Evolutionary conservation across 2,329 filamentous ascomycete species (phyloP).

Genomic region (Paramyrothecium roridum): DNA sequence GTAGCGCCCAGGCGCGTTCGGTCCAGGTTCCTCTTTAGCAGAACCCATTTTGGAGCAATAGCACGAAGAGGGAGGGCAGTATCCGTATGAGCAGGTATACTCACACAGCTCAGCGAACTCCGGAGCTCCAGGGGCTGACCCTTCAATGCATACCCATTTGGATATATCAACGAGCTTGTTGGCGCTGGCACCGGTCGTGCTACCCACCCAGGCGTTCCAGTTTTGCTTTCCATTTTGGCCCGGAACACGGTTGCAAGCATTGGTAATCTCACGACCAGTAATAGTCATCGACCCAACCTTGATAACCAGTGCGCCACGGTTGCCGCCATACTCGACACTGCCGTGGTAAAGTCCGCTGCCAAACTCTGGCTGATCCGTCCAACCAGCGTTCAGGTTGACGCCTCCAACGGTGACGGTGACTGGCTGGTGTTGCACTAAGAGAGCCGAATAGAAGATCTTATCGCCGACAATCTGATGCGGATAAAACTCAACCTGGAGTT

Average conservation of each 20-base stretch:
- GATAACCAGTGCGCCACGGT: slow-evolving; percentile 19
- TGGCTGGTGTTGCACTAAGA: slow-evolving; percentile 18
- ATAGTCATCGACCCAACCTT: slow-evolving; percentile 4
- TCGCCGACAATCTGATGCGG: slow-evolving; percentile 16
- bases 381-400: slow-evolving; percentile 1
- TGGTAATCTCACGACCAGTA: slow-evolving; percentile 4
- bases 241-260: slow-evolving; percentile 5
- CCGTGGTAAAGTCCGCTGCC: slow-evolving; percentile 25
- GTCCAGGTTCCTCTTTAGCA: background rate
- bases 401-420: slow-evolving; percentile 24
- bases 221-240: slow-evolving; percentile 2
- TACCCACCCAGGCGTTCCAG: slow-evolving; percentile 12
- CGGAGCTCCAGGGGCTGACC: background rate
- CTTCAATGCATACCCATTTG: background rate
- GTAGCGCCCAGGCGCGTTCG: background rate
- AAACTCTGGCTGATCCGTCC: background rate
- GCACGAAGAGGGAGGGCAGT: background rate
- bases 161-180: background rate
- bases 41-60: background rate
- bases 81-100: background rate
- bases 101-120: background rate
- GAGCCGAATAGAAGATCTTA: slow-evolving; percentile 18
- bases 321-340: slow-evolving; percentile 16
- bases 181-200: background rate
- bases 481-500: slow-evolving; percentile 16